phyloP scores from a whole-genome alignment of 306 rosid species.

The Prinsepia uniflora region DNA sequence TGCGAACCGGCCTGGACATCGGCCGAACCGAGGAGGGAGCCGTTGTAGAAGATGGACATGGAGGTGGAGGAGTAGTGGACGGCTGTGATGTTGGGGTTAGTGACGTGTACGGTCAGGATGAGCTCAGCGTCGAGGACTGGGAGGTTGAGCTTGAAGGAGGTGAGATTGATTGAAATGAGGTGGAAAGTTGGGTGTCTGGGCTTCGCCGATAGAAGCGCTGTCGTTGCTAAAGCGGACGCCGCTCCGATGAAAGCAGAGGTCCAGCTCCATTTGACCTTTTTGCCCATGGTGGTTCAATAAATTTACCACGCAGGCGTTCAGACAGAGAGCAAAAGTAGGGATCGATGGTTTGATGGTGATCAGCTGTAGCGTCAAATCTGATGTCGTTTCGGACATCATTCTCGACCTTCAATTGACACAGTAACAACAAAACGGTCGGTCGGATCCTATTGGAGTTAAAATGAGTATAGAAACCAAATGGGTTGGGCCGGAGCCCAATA shows the following conservation, averaged over 20 bases:
- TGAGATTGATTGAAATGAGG: conserved; percentile 65
- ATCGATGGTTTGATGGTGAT: neutral
- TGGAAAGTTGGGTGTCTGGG: conserved; percentile 84
- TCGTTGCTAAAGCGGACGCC: conserved; percentile 61
- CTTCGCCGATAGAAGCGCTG: conserved; percentile 46
- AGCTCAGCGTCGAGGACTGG: conserved; percentile 71
- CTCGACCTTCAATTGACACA: no score
- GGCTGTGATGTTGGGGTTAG: conserved; percentile 76
- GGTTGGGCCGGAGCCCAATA: no score
- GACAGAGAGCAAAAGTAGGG: neutral
- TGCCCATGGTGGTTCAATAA: conserved; percentile 17
- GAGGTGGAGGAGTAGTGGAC: conserved; percentile 69
- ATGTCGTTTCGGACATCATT: neutral
- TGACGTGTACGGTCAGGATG: conserved; percentile 69
- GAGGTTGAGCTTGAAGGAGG: conserved; percentile 57
- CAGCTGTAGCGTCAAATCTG: neutral
- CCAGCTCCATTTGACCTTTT: conserved; percentile 62
- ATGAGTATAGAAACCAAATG: no score
- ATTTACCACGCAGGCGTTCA: neutral
- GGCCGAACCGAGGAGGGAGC: conserved; percentile 79
- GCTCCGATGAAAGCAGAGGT: conserved; percentile 66
- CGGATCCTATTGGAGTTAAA: no score
- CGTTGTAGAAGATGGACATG: conserved; percentile 83
- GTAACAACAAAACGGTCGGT: no score
- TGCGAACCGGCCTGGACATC: conserved; percentile 70